phyloP scores from a whole-genome alignment of 331 rosid species.

The Dryas integrifolia region DNA sequence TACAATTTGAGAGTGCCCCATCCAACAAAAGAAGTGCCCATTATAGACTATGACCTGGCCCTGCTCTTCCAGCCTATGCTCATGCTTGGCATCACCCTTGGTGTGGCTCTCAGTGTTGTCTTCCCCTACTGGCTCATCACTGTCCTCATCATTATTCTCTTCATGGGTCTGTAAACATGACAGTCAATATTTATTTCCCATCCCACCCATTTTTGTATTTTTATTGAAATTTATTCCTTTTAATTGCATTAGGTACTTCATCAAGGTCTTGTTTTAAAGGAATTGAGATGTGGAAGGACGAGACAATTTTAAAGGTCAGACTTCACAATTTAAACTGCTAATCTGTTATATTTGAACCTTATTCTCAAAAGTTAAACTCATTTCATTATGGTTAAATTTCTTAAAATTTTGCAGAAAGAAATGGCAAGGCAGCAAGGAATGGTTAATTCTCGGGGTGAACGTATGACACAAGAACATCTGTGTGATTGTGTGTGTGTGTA shows the following conservation, averaged over 20 bases:
- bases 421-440: constrained; percentile 31
- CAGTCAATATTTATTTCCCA: not conserved
- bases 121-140: constrained; percentile 98
- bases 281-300: constrained; percentile 89
- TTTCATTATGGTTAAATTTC: not conserved
- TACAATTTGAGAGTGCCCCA: constrained; percentile 83
- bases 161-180: constrained; percentile 46
- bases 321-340: not conserved
- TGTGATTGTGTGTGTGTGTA: not conserved
- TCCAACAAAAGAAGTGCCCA: constrained; percentile 86
- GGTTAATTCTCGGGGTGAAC: constrained; percentile 64
- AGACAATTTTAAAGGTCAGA: constrained; percentile 60
- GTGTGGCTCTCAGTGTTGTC: constrained; percentile 81
- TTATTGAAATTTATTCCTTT: not conserved
- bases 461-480: constrained; percentile 36
- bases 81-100: constrained; percentile 91
- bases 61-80: constrained; percentile 89
- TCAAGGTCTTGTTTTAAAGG: constrained; percentile 77
- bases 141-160: constrained; percentile 80
- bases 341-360: not conserved
- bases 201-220: not conserved
- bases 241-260: constrained; percentile 57
- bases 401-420: constrained; percentile 60
- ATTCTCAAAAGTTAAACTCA: not conserved
- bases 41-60: constrained; percentile 75